These are phyloP conservation scores for Suillus tomentosus DNA, from an alignment of 768 basidiomycete genomes.

Conservation along the genomic window DNA sequence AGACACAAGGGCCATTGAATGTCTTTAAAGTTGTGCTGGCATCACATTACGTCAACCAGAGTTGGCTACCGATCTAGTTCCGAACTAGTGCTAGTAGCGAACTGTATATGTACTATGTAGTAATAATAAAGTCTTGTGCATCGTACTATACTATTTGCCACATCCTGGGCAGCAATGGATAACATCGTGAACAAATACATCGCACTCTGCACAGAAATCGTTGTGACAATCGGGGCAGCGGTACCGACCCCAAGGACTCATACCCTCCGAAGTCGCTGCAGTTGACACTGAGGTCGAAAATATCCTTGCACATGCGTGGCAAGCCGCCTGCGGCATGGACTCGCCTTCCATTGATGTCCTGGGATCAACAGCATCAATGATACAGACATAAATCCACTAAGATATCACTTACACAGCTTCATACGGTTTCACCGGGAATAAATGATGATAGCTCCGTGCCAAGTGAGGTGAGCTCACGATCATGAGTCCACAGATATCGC, in stretches of 20 bases:
- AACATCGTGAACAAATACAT: slow-evolving; percentile 94
- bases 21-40: background rate
- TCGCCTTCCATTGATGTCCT: slow-evolving; percentile 45
- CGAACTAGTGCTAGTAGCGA: background rate
- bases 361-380: slow-evolving; percentile 10
- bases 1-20: background rate
- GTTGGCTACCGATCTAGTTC: background rate
- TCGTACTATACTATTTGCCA: slow-evolving; percentile 48
- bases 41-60: slow-evolving; percentile 2
- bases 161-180: slow-evolving; percentile 94
- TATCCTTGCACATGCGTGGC: slow-evolving; percentile 77
- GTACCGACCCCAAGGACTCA: slow-evolving; percentile 87
- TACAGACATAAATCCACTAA: slow-evolving; percentile 9
- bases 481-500: slow-evolving; percentile 95
- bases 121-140: background rate
- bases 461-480: slow-evolving; percentile 97
- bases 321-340: slow-evolving; percentile 42
- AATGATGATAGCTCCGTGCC: slow-evolving; percentile 91
- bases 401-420: slow-evolving; percentile 68
- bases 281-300: slow-evolving; percentile 55
- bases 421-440: slow-evolving; percentile 93
- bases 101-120: background rate
- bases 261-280: slow-evolving; percentile 53
- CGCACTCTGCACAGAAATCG: slow-evolving; percentile 95
- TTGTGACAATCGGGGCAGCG: slow-evolving; percentile 82